Conservation (phyloP, 1,284 basidiomycete species). For the Pseudozyma hubeiensis region DNA sequence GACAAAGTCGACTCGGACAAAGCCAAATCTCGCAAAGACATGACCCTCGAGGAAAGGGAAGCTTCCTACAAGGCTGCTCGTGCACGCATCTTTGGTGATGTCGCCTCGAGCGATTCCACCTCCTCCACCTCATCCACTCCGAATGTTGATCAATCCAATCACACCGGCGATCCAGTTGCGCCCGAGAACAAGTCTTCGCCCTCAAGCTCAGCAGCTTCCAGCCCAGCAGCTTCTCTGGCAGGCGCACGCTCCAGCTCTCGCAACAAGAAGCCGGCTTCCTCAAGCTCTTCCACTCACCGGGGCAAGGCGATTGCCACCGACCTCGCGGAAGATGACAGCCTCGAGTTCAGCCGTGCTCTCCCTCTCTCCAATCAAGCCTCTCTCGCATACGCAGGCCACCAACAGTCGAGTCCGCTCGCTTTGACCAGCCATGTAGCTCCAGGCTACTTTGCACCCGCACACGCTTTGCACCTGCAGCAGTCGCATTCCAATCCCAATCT, state of each 20-base stretch:
- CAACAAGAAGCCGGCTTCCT: slow-evolving; percentile 17
- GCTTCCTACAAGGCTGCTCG: slow-evolving; percentile 60
- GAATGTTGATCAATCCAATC: slow-evolving; percentile 14
- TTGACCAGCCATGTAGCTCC: slow-evolving; percentile 7
- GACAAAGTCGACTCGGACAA: slow-evolving; percentile 30
- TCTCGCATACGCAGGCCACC: slow-evolving; percentile 8
- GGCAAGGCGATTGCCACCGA: neutral
- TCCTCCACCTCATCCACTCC: slow-evolving; percentile 24
- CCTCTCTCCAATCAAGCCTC: slow-evolving; percentile 4
- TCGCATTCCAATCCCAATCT: slow-evolving; percentile 43
- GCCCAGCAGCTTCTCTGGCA: slow-evolving; percentile 21
- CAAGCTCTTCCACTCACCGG: slow-evolving; percentile 13
- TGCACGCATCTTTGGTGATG: slow-evolving; percentile 57
- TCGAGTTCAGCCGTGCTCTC: slow-evolving; percentile 37
- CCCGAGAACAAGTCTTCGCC: slow-evolving; percentile 12
- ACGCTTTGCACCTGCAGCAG: slow-evolving; percentile 25
- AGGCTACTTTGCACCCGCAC: slow-evolving; percentile 21
- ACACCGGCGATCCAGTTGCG: neutral
- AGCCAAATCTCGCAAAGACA: slow-evolving; percentile 49
- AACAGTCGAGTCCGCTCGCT: slow-evolving; percentile 30
- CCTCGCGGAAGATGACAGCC: slow-evolving; percentile 17
- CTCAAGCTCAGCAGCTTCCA: slow-evolving; percentile 24
- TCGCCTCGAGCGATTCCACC: slow-evolving; percentile 6
- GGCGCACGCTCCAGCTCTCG: slow-evolving; percentile 7
- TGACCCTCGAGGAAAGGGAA: slow-evolving; percentile 63